A percentile compares a stretch with the other conserved stretches of the same genome.
Evolutionary conservation across 306 rosid species (phyloP).

Genomic region (Morella rubra): DNA sequence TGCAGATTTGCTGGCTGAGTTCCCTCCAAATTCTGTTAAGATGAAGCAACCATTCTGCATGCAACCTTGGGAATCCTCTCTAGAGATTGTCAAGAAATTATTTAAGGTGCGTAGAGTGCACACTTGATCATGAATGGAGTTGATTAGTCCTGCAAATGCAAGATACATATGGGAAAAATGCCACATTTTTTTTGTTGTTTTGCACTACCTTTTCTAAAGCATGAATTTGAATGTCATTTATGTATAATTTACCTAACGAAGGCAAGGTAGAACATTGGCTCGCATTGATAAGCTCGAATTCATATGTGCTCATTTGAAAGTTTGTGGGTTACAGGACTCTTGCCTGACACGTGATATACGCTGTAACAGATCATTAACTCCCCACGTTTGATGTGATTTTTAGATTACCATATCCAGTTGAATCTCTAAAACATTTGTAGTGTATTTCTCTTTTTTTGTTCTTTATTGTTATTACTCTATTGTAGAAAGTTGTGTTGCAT

Average conservation of each 20-base stretch:
- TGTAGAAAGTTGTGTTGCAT: background rate
- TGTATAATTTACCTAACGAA: background rate
- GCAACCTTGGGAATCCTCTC: constrained; percentile 92
- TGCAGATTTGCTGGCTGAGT: constrained; percentile 74
- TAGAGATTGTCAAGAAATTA: constrained; percentile 74
- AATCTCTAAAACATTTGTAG: background rate
- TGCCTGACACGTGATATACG: background rate
- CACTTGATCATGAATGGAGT: background rate
- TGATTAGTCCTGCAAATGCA: background rate
- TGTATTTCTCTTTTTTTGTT: background rate
- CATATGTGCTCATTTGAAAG: background rate
- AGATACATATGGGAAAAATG: background rate
- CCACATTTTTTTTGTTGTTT: background rate
- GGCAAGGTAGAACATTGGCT: background rate
- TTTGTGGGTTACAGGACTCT: background rate
- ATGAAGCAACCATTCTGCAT: constrained; percentile 85
- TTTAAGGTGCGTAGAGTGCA: constrained; percentile 67
- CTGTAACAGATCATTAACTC: background rate
- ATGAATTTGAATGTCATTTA: background rate
- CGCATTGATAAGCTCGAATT: background rate
- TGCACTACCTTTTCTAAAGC: background rate
- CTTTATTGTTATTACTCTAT: background rate
- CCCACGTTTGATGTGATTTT: background rate
- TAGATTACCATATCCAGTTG: background rate
- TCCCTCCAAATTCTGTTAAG: constrained; percentile 80